Conservation (phyloP, 2,329 filamentous ascomycete species). For the Knufia fluminis region DNA sequence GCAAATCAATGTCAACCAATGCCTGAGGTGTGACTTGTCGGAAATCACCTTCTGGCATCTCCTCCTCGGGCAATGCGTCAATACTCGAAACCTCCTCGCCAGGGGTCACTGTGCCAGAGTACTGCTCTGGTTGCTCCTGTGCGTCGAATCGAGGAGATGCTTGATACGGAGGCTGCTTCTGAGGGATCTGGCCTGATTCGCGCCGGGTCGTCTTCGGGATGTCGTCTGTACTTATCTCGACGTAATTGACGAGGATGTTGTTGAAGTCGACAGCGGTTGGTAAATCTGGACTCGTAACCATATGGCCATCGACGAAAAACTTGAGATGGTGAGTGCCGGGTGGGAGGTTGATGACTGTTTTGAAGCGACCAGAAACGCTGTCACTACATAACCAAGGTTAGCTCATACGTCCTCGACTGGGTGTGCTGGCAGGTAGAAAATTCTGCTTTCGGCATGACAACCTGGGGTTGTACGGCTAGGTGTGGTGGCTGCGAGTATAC, state of each 20-base stretch:
- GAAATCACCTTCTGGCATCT: constrained; percentile 52
- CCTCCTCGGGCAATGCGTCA: constrained; percentile 41
- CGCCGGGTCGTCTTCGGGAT: constrained; percentile 31
- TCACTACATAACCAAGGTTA: constrained; percentile 23
- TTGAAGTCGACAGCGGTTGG: constrained; percentile 96
- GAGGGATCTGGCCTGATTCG: constrained; percentile 28
- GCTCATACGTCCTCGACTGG: too few relatives aligned
- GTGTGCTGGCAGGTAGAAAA: not conserved
- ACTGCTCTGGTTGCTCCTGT: constrained; percentile 17
- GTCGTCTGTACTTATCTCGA: constrained; percentile 79
- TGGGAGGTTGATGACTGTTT: constrained; percentile 70
- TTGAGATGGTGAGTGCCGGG: constrained; percentile 95
- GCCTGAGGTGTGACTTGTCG: constrained; percentile 71
- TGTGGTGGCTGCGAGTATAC: not conserved
- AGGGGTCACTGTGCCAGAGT: constrained; percentile 23
- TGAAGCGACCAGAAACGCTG: constrained; percentile 51
- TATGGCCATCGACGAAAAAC: constrained; percentile 88
- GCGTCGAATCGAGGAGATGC: constrained; percentile 18
- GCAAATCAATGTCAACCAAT: constrained; percentile 74
- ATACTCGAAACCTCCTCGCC: constrained; percentile 35
- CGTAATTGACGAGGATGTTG: constrained; percentile 96
- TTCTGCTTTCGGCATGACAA: constrained; percentile 2
- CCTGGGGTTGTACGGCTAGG: not conserved
- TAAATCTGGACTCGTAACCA: constrained; percentile 76
- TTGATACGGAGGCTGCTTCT: constrained; percentile 24